Evolutionary conservation across 306 rosid genomes (phyloP), one percentile per base, ranked within the genome.

Genomic region (Trifolium subterraneum): DNA sequence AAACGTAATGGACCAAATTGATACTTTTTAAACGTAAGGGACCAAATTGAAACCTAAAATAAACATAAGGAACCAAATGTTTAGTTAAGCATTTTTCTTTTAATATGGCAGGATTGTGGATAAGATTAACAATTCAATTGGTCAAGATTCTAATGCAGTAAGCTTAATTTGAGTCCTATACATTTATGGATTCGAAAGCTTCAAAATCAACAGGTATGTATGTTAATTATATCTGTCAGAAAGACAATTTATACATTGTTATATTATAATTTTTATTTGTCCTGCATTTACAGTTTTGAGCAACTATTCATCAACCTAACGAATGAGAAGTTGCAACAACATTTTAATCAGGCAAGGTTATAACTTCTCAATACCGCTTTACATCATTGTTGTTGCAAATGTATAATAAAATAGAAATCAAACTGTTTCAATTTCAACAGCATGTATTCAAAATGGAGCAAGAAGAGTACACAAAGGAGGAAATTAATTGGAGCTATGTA

Each of bases 391-490:
- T 27, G 52, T 31, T 47, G 22, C 45, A 42, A 78, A 51, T 33
- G 72, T n/a, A 39, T 65, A 45, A 82, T 59, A 45, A 80, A 45
- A 52, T 67, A 41, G 48, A 80, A 70, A 59, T 64, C 55, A 63
- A 61, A 64, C 74, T 64, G 74, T 67, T 74, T 76, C 42, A 75
- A 78, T 70, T 78, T 78, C 48, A 75, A 81, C 90, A 91, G 97
- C 97, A 91, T 50, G 97, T 91, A 47, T 91, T 91, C 89, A 91
- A 91, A 80, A 91, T 91, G 97, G 97, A 91, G 86, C 97, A 91
- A 87, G 97, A 91, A 83, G 97, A 91, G 85, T 91, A 91, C 74
- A 91, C 97, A 8, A 91, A 86, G 64, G 97, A 91, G 60, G 95
- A 89, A 82, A 91, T 91, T 61, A 72, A 87, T 65, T 91, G 97